Conservation (phyloP, 2,329 filamentous ascomycete species). For the Phialocephala sp. region DNA sequence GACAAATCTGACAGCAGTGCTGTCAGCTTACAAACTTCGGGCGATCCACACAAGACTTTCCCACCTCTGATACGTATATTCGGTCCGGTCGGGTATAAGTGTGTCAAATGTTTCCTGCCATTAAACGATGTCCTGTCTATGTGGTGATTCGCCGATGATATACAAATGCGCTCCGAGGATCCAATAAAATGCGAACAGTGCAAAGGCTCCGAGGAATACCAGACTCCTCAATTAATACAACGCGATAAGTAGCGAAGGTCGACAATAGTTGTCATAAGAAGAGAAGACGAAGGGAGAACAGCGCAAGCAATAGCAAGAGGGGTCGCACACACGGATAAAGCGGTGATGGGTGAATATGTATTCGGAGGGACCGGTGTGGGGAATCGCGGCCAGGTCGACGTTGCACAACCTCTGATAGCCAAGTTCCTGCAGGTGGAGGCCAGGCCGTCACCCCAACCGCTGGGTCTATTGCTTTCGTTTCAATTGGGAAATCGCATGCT, state of each 20-base stretch:
- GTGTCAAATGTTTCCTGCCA: conserved; percentile 24
- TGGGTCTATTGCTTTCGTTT: conserved; percentile 39
- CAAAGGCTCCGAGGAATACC: conserved; percentile 44
- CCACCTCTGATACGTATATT: conserved; percentile 14
- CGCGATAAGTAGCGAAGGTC: conserved; percentile 40
- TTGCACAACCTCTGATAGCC: conserved; percentile 29
- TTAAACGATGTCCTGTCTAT: conserved; percentile 17
- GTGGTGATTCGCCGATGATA: conserved; percentile 25
- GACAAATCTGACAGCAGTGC: conserved; percentile 14
- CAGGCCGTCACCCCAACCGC: conserved; percentile 41
- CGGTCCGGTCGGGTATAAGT: conserved; percentile 9
- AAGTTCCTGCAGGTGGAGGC: conserved; percentile 41
- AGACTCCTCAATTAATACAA: conserved; percentile 44
- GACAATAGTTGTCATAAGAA: conserved; percentile 24
- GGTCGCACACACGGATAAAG: conserved; percentile 34
- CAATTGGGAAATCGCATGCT: conserved; percentile 27
- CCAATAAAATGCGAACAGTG: conserved; percentile 20
- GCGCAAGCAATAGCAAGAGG: conserved; percentile 22
- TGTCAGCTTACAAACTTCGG: conserved; percentile 26
- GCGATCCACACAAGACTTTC: conserved; percentile 9
- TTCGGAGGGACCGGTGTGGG: conserved; percentile 34
- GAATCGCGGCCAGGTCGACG: conserved; percentile 25
- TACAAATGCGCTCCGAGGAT: conserved; percentile 27
- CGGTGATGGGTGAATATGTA: conserved; percentile 36
- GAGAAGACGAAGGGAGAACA: conserved; percentile 24